Base-by-base conservation (phyloP, 1,284 basidiomycete genomes). In the Leccinum pachyderme region DNA sequence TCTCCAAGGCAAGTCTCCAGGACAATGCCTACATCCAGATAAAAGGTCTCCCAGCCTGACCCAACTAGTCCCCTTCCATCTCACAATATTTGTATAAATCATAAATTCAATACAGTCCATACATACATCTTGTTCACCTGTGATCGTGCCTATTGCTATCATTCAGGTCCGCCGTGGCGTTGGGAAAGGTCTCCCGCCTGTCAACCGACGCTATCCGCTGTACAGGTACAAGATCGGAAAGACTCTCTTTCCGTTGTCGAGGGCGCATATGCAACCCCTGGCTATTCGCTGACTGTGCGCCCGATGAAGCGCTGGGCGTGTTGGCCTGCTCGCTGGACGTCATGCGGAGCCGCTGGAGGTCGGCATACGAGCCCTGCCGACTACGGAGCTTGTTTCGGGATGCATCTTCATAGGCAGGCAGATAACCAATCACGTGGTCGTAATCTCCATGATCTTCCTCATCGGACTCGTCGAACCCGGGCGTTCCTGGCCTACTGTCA, bases 381-480 rank as follows among this genome's bases (percentile, higher is more conserved):
- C 86, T 89, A 39, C 83, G 80, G n/a, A 77, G 72, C 56, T 82
- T 81, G 52, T 59, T 69, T 60, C 71, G 63, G 33, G 73, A 60
- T 28, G 70, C 58, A 59, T 77, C 77, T 35, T 84, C 83, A 57
- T 79, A 75, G 7, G 75, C 67, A 25, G 77, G 78, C 52, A 91
- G 72, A 57, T 84, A 77, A 13, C 82, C 80, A 52, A 91, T 77
- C 33, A 92, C 84, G 68, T 89, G 79, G 62, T 92, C 89, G 65
- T 91, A 91, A 70, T 92, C 89, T 29, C 89, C 89, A 44, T 79
- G 79, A 60, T 91, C 89, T 65, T 91, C 88, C 37, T 87, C 86
- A 61, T 91, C 89, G 5, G 87, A 85, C 43, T 78, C 79, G 46
- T 88, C 84, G 0, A 86, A 87, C 7, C 83, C 83, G 0, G 90